Evolutionary conservation across 208 protist species (phyloP), one percentile per base, ranked within the genome.

Genomic region (Trypanosoma melophagium): DNA sequence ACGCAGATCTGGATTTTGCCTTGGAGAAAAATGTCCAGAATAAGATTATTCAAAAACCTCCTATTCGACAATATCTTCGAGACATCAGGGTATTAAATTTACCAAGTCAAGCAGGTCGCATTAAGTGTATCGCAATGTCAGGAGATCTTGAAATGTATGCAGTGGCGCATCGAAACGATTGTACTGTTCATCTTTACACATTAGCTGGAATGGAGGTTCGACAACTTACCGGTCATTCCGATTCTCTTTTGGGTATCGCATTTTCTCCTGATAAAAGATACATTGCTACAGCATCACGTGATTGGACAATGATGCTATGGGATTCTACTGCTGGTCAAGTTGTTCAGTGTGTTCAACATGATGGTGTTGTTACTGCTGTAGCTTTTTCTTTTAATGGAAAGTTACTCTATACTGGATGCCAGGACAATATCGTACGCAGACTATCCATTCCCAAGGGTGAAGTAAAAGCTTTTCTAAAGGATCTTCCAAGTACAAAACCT

Each of bases 181-280:
- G 60, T 19, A 62, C 80, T 12, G 74, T 77, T n/a, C 76, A 88
- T 71, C n/a, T 88, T 19, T 84, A 71, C 67, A 77, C 62, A n/a
- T 59, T 77, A 38, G 25, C 56, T 60, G 79, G 76, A n/a, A 47
- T 35, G 13, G 77, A 84, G 62, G 77, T 88, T 14, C 73, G 71
- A 0, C 72, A 74, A n/a, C 71, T 87, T 14, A 65, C 71, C 0
- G 82, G 81, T 21, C 79, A 88, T 59, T 70, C 74, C 24, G 77
- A 77, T 71, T 76, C 76, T 38, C 61, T 88, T 24, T 65, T 88
- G 2, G 72, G 70, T 17, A 82, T 88, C 28, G 44, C 73, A 25
- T 86, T 91, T 71, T 86, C 79, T 17, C 60, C 72, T 3, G 79
- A 88, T 60, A 73, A 73, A 60, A 91, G 86, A 54, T 79, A 81